Conservation (phyloP, 1,284 basidiomycete genomes). For the Apiotrichum laibachii region DNA sequence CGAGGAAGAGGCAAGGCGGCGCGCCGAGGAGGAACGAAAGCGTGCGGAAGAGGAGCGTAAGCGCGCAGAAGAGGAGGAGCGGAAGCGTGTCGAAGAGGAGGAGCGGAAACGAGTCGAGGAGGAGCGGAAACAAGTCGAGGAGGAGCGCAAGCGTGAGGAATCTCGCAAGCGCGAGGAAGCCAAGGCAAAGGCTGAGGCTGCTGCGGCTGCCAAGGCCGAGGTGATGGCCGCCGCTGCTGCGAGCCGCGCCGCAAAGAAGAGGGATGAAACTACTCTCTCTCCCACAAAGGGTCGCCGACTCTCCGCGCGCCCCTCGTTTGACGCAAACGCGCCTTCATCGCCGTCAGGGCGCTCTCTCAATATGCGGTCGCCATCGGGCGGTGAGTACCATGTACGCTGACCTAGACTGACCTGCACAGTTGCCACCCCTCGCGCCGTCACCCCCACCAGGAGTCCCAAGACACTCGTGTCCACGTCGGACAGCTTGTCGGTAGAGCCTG, state of each 20-base stretch:
- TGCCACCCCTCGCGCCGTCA: background rate
- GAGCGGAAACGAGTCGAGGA: background rate
- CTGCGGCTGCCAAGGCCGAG: background rate
- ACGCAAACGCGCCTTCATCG: background rate
- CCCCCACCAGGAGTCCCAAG: background rate
- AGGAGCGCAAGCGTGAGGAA: background rate
- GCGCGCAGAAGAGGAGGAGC: background rate
- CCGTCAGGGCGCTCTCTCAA: background rate
- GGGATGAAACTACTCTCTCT: background rate
- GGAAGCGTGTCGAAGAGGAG: slow-evolving; percentile 1
- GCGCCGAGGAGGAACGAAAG: background rate
- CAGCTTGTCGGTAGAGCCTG: background rate
- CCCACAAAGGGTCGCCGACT: background rate
- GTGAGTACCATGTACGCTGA: background rate
- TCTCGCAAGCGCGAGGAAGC: background rate
- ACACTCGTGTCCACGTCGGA: too few relatives aligned
- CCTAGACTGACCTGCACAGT: background rate
- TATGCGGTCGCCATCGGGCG: background rate
- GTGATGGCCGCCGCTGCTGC: background rate
- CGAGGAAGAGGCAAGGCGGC: background rate
- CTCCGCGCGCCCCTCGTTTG: background rate
- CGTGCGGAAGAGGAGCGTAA: background rate
- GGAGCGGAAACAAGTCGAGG: background rate
- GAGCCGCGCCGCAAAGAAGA: background rate
- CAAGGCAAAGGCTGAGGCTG: background rate